These are phyloP conservation scores for Antarctomyces pellizariae DNA, from an alignment of 495 filamentous ascomycete genomes.

Conservation along the genomic window DNA sequence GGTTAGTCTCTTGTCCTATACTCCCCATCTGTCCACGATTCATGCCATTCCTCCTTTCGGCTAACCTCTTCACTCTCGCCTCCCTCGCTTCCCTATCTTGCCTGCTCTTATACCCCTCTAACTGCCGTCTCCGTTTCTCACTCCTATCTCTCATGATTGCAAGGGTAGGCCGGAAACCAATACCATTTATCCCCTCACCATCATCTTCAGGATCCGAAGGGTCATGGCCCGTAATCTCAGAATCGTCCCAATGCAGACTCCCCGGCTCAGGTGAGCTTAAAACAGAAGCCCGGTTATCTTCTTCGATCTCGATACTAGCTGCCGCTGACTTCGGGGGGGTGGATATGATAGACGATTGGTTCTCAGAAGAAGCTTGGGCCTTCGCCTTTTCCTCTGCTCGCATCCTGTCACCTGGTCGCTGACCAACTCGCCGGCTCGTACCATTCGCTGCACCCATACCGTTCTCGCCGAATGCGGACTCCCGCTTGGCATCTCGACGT, in stretches of 20 bases:
- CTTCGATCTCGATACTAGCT: constrained; percentile 1
- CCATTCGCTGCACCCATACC: too few relatives aligned
- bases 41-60: constrained; percentile 16
- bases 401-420: too few relatives aligned
- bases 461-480: too few relatives aligned
- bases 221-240: constrained; percentile 66
- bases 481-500: too few relatives aligned
- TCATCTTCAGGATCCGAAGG: constrained; percentile 51
- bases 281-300: constrained; percentile 3
- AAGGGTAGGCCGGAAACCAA: constrained; percentile 77
- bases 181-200: constrained; percentile 65
- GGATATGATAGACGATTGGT: too few relatives aligned
- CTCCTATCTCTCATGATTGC: constrained; percentile 55
- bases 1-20: too few relatives aligned
- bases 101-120: constrained; percentile 60
- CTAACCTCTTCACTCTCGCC: constrained; percentile 38
- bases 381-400: too few relatives aligned
- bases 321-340: too few relatives aligned
- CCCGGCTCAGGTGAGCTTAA: constrained; percentile 26
- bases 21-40: too few relatives aligned
- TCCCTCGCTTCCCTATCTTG: constrained; percentile 69
- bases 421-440: too few relatives aligned
- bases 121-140: constrained; percentile 55
- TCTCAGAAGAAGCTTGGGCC: too few relatives aligned
- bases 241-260: constrained; percentile 57